Evolutionary conservation across 768 basidiomycete species (phyloP).

Genomic region (Paxillus rubicundulus): DNA sequence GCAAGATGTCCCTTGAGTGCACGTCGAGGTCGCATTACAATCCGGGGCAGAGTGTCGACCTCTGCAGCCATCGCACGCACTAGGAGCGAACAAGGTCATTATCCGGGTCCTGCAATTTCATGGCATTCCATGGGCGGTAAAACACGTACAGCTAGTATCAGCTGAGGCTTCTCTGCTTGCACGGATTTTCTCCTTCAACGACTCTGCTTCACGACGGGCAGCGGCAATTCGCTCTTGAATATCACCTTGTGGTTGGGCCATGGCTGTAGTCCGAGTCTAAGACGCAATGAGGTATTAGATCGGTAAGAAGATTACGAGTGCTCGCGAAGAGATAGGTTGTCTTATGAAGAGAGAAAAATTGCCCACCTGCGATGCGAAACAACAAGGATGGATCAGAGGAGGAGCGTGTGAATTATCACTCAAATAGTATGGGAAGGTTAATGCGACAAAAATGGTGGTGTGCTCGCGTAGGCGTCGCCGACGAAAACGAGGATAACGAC

Average conservation of each 20-base stretch:
- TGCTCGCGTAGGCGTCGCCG: constrained; percentile 7
- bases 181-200: constrained; percentile 97
- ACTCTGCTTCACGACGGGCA: constrained; percentile 94
- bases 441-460: constrained; percentile 11
- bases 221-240: constrained; percentile 94
- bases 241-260: constrained; percentile 81
- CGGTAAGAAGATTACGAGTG: not conserved
- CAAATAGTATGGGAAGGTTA: constrained; percentile 13
- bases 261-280: constrained; percentile 29
- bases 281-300: not conserved
- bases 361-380: constrained; percentile 29
- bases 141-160: constrained; percentile 89
- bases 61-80: constrained; percentile 99
- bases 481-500: constrained; percentile 2
- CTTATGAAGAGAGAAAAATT: constrained; percentile 22
- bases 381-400: constrained; percentile 23
- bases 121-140: constrained; percentile 2
- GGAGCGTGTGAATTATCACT: constrained; percentile 26
- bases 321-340: constrained; percentile 3
- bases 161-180: constrained; percentile 94
- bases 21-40: constrained; percentile 94
- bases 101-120: constrained; percentile 1
- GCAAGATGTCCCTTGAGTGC: constrained; percentile 96
- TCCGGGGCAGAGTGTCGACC: constrained; percentile 91
- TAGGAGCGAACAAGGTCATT: constrained; percentile 33